Evolutionary conservation across 192 early-diverging fungal species (phyloP), one percentile per base, ranked within the genome.

Genomic region (Backusella mclennaniae): DNA sequence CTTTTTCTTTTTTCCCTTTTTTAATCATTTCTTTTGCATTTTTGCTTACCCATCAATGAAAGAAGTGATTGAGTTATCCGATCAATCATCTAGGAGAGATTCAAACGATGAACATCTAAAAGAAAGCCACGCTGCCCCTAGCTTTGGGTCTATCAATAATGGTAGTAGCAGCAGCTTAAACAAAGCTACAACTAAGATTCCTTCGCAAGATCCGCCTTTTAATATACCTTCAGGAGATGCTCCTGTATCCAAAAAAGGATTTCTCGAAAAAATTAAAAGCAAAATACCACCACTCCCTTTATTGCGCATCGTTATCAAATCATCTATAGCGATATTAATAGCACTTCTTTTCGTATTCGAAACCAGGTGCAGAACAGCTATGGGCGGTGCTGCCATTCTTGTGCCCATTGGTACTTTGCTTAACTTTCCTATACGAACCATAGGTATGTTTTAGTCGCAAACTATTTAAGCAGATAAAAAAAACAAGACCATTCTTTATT

Each of bases 381-480:
- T 74, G 21, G 78, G 78, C 4, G 38, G 70, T 46, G 56, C 66
- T 29, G 33, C 35, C 19, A 23, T 79, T 2, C 38, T 79, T n/a
- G 67, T 75, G 6, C 59, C 68, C 23, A 75, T 79, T 31, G 69
- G 68, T 36, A 76, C 74, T 36, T 35, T 79, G 5, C 66, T 79
- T 21, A 71, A 71, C 31, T 79, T 75, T 44, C 78, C 78, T 19
- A 63, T 79, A 9, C 68, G 69, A 36, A 67, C 78, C 15, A 35
- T 56, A 35, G 75, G 75, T 76, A 70, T 35, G 67, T 35, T 23
- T 35, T 67, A 35, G 26, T 17, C 14, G 0, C 42, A 1, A 44
- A n/a, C 14, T 15, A 29, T 35, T 66, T 66, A 35, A 19, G 26
- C 38, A 39, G 38, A 39, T 39, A n/a, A 7, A 35, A 3, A 59